These are phyloP conservation scores for Neltuma alba DNA, from an alignment of 306 rosid genomes.

Conservation along the genomic window DNA sequence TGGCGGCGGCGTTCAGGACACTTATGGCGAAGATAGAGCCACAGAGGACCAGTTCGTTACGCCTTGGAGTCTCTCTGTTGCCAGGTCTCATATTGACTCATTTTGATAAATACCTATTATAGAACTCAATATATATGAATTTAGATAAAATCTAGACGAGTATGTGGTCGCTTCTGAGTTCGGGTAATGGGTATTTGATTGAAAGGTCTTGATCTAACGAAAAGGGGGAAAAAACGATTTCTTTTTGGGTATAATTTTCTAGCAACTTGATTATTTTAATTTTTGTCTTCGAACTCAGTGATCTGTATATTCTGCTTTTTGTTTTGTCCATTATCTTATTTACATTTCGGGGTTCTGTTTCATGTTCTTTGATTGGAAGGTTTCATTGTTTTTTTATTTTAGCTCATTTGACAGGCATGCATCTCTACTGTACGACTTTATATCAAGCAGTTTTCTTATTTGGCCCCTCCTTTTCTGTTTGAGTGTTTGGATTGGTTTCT, in stretches of 20 bases:
- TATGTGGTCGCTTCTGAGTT: neutral
- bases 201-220: neutral
- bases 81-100: slow-evolving; percentile 56
- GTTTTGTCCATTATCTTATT: neutral
- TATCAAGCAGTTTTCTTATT: neutral
- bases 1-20: slow-evolving; percentile 66
- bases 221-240: neutral
- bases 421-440: neutral
- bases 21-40: slow-evolving; percentile 74
- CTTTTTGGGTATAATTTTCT: neutral
- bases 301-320: neutral
- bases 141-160: neutral
- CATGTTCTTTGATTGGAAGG: neutral
- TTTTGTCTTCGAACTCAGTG: neutral
- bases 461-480: neutral
- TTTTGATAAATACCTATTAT: neutral
- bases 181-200: neutral
- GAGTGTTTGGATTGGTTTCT: neutral
- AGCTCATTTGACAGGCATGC: neutral
- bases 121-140: neutral
- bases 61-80: slow-evolving; percentile 90
- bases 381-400: neutral
- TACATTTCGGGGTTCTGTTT: neutral
- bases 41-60: slow-evolving; percentile 78
- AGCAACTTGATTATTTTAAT: neutral